Conservation (phyloP, 2,329 filamentous ascomycete genomes). For the Pseudogymnoascus sp. region DNA sequence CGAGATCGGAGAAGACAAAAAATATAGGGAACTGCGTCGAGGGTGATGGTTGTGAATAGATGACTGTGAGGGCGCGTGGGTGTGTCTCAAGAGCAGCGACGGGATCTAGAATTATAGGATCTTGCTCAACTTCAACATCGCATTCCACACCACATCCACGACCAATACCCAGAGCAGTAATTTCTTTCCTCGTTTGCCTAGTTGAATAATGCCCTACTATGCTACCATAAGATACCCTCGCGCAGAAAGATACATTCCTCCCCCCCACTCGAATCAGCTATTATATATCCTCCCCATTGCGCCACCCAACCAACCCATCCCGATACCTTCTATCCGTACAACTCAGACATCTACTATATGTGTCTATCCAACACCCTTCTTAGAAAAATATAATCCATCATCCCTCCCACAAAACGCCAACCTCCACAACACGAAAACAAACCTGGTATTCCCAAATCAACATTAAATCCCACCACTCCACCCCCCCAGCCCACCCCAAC, state of each 20-base stretch:
- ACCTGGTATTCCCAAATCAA: neutral
- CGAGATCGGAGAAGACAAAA: too few species aligned
- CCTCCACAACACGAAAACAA: neutral
- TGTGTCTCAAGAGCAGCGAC: too few species aligned
- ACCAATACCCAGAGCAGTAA: neutral
- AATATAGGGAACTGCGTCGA: too few species aligned
- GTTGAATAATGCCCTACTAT: conserved; percentile 4
- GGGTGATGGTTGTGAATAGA: too few species aligned
- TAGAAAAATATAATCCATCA: neutral
- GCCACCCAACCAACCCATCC: neutral
- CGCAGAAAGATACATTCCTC: neutral
- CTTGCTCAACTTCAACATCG: too few species aligned
- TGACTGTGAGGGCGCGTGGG: too few species aligned
- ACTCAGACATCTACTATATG: conserved; percentile 1
- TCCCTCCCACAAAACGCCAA: neutral
- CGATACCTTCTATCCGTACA: conserved; percentile 2
- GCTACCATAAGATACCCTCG: neutral
- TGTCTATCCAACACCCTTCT: conserved; percentile 1
- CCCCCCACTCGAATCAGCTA: neutral
- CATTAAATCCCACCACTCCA: conserved; percentile 2
- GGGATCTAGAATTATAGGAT: too few species aligned
- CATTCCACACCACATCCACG: neutral
- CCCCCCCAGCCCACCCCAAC: neutral
- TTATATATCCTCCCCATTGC: conserved; percentile 5
- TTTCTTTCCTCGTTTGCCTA: neutral